Evolutionary conservation across 176 grass and related monocot genomes (phyloP).

Genomic region (Oryza brachyantha): DNA sequence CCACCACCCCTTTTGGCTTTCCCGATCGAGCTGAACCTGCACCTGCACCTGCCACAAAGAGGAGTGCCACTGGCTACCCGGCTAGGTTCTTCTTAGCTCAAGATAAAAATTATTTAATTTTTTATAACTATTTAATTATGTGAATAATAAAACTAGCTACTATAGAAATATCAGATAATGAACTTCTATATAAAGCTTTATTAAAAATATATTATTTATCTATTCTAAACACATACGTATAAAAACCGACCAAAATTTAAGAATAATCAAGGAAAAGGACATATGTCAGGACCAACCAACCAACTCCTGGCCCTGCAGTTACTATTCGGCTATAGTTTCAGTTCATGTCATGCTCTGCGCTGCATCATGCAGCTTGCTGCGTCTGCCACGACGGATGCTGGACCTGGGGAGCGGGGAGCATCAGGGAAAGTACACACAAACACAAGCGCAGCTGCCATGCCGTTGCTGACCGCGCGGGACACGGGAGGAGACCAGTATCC

Average conservation of each 20-base stretch:
- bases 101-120: too few relatives aligned
- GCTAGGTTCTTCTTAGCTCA: too few relatives aligned
- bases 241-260: too few relatives aligned
- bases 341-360: not conserved
- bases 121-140: too few relatives aligned
- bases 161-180: too few relatives aligned
- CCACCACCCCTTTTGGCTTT: not conserved
- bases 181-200: too few relatives aligned
- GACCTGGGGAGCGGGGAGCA: not conserved
- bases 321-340: not conserved
- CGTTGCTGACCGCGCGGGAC: not conserved
- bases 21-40: not conserved
- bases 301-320: not conserved
- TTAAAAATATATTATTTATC: too few relatives aligned
- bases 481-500: not conserved
- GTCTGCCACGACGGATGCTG: constrained; percentile 8
- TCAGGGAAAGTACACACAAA: constrained; percentile 27
- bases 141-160: too few relatives aligned
- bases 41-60: not conserved
- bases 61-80: too few relatives aligned
- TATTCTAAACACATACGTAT: too few relatives aligned
- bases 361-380: not conserved
- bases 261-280: too few relatives aligned
- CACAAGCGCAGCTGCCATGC: not conserved
- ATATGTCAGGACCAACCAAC: not conserved